These are phyloP conservation scores for Ustilago trichophora DNA, from an alignment of 1,284 basidiomycete species.

Conservation along the genomic window DNA sequence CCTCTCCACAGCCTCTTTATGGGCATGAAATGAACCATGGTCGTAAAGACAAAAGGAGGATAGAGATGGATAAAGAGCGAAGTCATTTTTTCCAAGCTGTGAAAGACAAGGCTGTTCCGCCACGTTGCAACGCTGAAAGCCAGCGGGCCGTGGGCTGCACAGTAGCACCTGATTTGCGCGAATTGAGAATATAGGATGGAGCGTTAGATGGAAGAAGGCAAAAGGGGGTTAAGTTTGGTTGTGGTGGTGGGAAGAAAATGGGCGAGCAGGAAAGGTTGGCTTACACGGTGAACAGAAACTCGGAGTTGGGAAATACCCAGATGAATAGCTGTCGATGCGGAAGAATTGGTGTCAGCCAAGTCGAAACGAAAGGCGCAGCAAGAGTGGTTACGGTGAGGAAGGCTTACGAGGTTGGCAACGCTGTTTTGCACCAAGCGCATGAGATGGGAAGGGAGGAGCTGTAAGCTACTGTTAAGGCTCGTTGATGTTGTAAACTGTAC, in stretches of 20 bases:
- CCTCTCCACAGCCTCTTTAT: conserved; percentile 71
- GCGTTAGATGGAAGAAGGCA: no score
- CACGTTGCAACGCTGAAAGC: conserved; percentile 94
- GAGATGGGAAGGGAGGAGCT: no score
- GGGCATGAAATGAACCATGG: conserved; percentile 88
- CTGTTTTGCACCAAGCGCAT: no score
- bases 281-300: conserved; percentile 55
- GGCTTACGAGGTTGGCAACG: conserved; percentile 75
- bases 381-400: neutral
- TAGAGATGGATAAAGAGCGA: conserved; percentile 67
- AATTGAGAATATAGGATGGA: no score
- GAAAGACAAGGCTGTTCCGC: conserved; percentile 85
- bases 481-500: no score
- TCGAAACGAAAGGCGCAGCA: no score
- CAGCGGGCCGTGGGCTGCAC: conserved; percentile 72
- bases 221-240: no score
- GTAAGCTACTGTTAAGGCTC: no score
- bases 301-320: conserved; percentile 52
- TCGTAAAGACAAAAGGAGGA: conserved; percentile 78
- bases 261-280: neutral
- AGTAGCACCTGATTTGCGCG: conserved; percentile 43
- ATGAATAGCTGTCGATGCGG: conserved; percentile 67
- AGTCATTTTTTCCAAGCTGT: conserved; percentile 85
- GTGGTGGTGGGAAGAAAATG: neutral
- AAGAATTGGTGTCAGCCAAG: no score